Evolutionary conservation across 257 asterid genomes (phyloP).

Genomic region (Rauvolfia tetraphylla): DNA sequence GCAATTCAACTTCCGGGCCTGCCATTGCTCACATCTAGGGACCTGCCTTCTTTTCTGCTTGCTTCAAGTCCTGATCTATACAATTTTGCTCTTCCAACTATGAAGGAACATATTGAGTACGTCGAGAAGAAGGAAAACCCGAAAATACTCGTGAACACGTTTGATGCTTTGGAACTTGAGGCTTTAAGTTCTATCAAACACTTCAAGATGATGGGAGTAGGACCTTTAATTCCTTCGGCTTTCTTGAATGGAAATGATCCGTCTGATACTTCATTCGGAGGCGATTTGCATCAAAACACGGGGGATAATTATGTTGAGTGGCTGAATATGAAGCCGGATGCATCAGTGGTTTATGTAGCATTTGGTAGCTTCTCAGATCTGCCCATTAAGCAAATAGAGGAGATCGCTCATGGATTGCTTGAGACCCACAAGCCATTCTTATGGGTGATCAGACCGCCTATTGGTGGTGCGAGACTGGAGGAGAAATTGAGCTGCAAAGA

Average conservation of each 20-base stretch:
- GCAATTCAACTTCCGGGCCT: conserved; percentile 42
- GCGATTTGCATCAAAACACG: conserved; percentile 20
- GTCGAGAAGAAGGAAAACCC: conserved; percentile 34
- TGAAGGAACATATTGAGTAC: conserved; percentile 43
- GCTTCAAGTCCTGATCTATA: conserved; percentile 16
- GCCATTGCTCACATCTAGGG: conserved; percentile 36
- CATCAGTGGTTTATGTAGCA: conserved; percentile 40
- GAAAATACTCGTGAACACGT: conserved; percentile 43
- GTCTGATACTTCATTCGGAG: conserved; percentile 33
- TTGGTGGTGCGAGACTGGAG: neutral
- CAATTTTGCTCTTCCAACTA: conserved; percentile 17
- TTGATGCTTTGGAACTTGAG: conserved; percentile 36
- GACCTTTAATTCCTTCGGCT: conserved; percentile 50
- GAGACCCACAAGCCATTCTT: conserved; percentile 25
- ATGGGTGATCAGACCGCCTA: conserved; percentile 24
- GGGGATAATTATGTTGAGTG: conserved; percentile 16
- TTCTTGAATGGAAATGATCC: conserved; percentile 36
- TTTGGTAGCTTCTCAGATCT: conserved; percentile 44
- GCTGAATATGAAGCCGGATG: conserved; percentile 23
- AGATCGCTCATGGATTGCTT: conserved; percentile 21
- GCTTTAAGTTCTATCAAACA: conserved; percentile 27
- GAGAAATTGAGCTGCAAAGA: conserved; percentile 19
- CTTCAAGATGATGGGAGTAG: conserved; percentile 32
- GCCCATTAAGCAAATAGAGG: conserved; percentile 27
- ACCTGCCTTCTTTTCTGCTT: conserved; percentile 52